A percentile compares a stretch with the other conserved stretches of the same genome.
These are phyloP conservation scores for Dentipellis fragilis DNA, from an alignment of 768 basidiomycete species.

Conservation along the genomic window DNA sequence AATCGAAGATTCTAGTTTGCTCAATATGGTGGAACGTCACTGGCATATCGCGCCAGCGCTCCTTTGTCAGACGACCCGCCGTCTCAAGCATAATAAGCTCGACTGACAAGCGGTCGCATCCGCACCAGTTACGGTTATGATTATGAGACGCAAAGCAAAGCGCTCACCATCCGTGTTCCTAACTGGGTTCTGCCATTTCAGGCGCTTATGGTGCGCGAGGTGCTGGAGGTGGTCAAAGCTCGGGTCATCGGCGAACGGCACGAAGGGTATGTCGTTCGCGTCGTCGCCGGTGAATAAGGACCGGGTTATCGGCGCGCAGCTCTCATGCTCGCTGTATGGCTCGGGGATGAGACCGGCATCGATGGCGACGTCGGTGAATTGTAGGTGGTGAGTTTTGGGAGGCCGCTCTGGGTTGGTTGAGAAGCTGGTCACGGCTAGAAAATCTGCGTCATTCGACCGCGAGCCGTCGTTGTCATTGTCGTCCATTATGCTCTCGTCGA, in stretches of 20 bases:
- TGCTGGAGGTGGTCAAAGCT: not conserved
- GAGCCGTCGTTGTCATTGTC: not conserved
- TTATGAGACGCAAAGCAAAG: not conserved
- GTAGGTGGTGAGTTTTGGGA: not conserved
- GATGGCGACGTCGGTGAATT: not conserved
- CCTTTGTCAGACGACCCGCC: not conserved
- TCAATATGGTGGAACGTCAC: not conserved
- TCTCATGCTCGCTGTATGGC: not conserved
- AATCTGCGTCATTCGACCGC: no score
- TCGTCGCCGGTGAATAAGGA: not conserved
- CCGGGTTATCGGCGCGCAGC: not conserved
- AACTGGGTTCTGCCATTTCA: not conserved
- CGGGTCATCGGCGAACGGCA: slow-evolving; percentile 1
- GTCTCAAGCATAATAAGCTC: not conserved
- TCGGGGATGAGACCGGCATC: not conserved
- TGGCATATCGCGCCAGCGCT: not conserved
- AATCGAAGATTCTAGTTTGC: not conserved
- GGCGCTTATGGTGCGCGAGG: not conserved
- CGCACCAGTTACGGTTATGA: not conserved
- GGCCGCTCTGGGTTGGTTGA: not conserved
- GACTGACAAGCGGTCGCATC: not conserved
- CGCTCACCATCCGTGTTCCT: not conserved
- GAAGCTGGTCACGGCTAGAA: not conserved
- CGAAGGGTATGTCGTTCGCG: not conserved
- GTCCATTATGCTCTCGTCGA: not conserved